Percentiles rank a stretch among this genome's conserved stretches.
phyloP scores from a whole-genome alignment of 2,329 filamentous ascomycete species.

The Coleophoma cylindrospora region DNA sequence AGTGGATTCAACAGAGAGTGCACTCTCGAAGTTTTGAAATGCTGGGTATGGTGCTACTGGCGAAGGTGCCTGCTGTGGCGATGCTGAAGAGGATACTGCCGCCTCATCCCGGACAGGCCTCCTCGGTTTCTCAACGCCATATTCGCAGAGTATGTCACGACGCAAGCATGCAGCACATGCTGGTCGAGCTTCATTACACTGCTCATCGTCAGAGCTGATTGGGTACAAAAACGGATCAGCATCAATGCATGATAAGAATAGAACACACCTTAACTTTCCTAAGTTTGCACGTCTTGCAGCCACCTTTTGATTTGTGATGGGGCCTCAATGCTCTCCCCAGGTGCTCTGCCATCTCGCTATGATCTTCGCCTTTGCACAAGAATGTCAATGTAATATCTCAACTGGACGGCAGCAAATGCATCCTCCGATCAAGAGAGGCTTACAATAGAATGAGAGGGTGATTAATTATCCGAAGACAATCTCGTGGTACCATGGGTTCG shows the following conservation, averaged over 20 bases:
- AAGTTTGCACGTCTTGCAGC: slow-evolving; percentile 3
- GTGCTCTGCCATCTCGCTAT: too few species aligned
- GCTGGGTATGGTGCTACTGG: not conserved
- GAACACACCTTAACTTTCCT: slow-evolving; percentile 5
- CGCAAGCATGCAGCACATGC: not conserved
- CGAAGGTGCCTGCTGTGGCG: not conserved
- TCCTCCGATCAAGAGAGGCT: too few species aligned
- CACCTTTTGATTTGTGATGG: not conserved
- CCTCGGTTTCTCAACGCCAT: not conserved
- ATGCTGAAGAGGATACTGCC: too few species aligned
- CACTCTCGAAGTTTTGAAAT: not conserved
- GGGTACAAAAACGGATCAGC: not conserved
- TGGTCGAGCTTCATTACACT: slow-evolving; percentile 2
- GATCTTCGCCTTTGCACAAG: too few species aligned
- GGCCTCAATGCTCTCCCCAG: too few species aligned
- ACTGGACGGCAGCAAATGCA: too few species aligned
- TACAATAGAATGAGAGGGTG: too few species aligned
- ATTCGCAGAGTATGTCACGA: not conserved
- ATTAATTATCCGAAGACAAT: too few species aligned
- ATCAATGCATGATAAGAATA: not conserved
- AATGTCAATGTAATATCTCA: too few species aligned
- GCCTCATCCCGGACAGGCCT: too few species aligned
- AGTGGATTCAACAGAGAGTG: not conserved
- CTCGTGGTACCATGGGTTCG: too few species aligned
- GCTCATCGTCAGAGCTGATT: not conserved